Evolutionary conservation across 2,329 filamentous ascomycete genomes (phyloP).

Genomic region (Rutstroemia sydowiana): DNA sequence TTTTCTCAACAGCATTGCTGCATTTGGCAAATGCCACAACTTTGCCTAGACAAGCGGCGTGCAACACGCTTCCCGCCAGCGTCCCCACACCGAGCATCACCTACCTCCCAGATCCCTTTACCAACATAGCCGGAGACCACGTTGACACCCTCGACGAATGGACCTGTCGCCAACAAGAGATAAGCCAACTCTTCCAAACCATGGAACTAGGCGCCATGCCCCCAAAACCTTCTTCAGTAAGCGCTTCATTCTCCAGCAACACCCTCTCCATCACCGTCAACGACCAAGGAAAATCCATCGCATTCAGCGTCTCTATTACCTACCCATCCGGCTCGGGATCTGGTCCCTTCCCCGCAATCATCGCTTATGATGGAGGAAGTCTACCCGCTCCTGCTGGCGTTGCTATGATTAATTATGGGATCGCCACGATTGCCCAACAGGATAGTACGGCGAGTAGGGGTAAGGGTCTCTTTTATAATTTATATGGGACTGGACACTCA

Average conservation of each 20-base stretch:
- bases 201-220: constrained; percentile 45
- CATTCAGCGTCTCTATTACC: constrained; percentile 37
- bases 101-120: constrained; percentile 39
- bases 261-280: constrained; percentile 39
- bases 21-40: background rate
- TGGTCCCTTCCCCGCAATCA: constrained; percentile 48
- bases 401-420: constrained; percentile 51
- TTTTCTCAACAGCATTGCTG: background rate
- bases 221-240: constrained; percentile 38
- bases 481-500: constrained; percentile 47
- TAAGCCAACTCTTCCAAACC: constrained; percentile 41
- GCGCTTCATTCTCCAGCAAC: constrained; percentile 37
- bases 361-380: constrained; percentile 46
- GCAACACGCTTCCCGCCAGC: constrained; percentile 11
- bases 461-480: constrained; percentile 48
- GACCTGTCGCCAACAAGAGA: constrained; percentile 42
- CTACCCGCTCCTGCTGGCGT: constrained; percentile 48
- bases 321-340: constrained; percentile 34
- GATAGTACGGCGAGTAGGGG: constrained; percentile 38
- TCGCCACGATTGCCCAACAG: constrained; percentile 50
- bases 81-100: constrained; percentile 12
- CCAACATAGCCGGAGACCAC: constrained; percentile 35
- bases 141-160: constrained; percentile 41
- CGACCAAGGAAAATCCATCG: constrained; percentile 38
- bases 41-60: constrained; percentile 1